Percentiles rank a stretch among this genome's conserved stretches.
These are phyloP conservation scores for Fusarium papillatum DNA, from an alignment of 2,329 filamentous ascomycete genomes.

Conservation along the genomic window DNA sequence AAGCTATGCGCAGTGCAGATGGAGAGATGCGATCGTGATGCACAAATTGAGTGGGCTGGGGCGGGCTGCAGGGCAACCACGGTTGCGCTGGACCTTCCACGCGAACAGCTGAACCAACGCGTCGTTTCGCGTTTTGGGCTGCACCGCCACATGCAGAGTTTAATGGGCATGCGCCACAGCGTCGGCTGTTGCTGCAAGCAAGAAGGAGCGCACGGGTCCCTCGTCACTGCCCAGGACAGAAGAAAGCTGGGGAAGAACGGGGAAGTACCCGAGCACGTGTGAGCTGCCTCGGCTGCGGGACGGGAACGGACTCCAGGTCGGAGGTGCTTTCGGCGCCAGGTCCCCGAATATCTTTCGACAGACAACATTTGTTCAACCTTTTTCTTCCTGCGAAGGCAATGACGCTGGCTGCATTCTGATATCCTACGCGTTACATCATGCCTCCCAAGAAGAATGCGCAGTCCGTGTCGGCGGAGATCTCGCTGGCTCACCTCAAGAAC, in stretches of 20 bases:
- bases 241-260: constrained; percentile 32
- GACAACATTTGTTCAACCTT: constrained; percentile 19
- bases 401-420: constrained; percentile 12
- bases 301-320: constrained; percentile 34
- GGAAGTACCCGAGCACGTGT: constrained; percentile 51
- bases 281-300: constrained; percentile 50
- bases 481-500: constrained; percentile 89
- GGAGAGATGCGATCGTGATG: constrained; percentile 40
- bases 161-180: constrained; percentile 45
- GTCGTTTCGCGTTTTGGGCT: constrained; percentile 50
- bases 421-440: constrained; percentile 50
- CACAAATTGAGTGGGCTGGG: constrained; percentile 51
- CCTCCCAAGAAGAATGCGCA: constrained; percentile 67
- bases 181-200: background rate
- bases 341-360: constrained; percentile 13
- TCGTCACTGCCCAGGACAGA: background rate
- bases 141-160: constrained; percentile 42
- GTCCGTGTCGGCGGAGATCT: constrained; percentile 84
- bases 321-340: constrained; percentile 34
- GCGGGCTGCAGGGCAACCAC: constrained; percentile 41
- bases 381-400: constrained; percentile 9
- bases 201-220: background rate
- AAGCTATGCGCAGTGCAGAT: constrained; percentile 19
- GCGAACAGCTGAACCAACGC: constrained; percentile 40
- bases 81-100: constrained; percentile 32